A percentile compares a stretch with the other conserved stretches of the same genome.
Evolutionary conservation across 495 filamentous ascomycete genomes (phyloP).

Genomic region (Cenococcum geophilum): DNA sequence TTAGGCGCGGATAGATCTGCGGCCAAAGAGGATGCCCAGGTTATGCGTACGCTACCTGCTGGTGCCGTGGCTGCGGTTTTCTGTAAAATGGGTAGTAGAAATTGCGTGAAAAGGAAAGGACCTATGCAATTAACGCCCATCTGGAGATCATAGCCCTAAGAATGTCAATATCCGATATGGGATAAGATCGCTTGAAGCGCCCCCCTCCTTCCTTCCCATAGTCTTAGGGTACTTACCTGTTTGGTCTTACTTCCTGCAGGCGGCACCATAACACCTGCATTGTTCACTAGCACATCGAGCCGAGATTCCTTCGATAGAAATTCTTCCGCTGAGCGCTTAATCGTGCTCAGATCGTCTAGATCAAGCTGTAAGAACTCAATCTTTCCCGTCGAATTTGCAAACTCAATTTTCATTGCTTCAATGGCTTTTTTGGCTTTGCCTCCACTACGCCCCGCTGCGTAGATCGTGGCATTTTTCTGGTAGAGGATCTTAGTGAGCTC

Average conservation of each 20-base stretch:
- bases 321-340: conserved; percentile 40
- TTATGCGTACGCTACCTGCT: conserved; percentile 36
- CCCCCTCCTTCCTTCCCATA: not conserved
- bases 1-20: conserved; percentile 21
- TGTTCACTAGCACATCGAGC: conserved; percentile 50
- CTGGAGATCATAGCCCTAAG: conserved; percentile 42
- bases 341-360: conserved; percentile 42
- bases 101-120: conserved; percentile 43
- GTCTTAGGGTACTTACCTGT: not conserved
- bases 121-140: conserved; percentile 46
- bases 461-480: conserved; percentile 37
- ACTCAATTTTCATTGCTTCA: conserved; percentile 27
- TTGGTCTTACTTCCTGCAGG: conserved; percentile 36
- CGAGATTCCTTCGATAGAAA: conserved; percentile 40
- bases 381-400: conserved; percentile 28
- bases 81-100: conserved; percentile 43
- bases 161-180: not conserved
- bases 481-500: conserved; percentile 41
- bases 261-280: conserved; percentile 42
- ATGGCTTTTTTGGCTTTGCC: conserved; percentile 38
- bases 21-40: conserved; percentile 37
- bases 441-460: conserved; percentile 35
- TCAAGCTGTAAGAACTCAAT: conserved; percentile 42
- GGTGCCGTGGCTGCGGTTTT: conserved; percentile 34
- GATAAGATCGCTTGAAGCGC: not conserved